Conservation (phyloP, 2,329 filamentous ascomycete species). For the Chaetomium sp. region DNA sequence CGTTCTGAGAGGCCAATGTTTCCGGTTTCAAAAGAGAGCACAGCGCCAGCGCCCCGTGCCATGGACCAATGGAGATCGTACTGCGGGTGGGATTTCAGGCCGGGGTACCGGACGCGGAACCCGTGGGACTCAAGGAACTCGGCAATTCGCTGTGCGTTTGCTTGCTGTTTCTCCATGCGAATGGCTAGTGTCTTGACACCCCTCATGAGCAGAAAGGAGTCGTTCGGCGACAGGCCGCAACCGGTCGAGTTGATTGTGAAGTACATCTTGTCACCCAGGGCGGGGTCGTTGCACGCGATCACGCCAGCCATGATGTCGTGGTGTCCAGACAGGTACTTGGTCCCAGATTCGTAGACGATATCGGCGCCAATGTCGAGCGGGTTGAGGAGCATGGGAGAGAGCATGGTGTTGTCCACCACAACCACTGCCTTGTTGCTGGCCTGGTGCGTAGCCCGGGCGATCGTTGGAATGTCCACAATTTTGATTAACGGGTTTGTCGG, state of each 20-base stretch:
- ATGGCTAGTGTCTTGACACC: constrained; percentile 96
- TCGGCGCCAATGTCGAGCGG: constrained; percentile 92
- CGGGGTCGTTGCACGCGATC: constrained; percentile 78
- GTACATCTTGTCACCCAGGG: constrained; percentile 81
- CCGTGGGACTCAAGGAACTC: constrained; percentile 85
- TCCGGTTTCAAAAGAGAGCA: constrained; percentile 93
- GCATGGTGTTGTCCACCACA: constrained; percentile 97
- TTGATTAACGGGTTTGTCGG: constrained; percentile 98
- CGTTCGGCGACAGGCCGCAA: constrained; percentile 88
- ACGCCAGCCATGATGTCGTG: constrained; percentile 99
- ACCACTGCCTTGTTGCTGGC: constrained; percentile 75
- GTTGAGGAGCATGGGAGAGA: constrained; percentile 89
- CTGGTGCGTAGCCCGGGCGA: constrained; percentile 69
- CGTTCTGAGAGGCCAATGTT: constrained; percentile 76
- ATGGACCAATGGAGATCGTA: constrained; percentile 95
- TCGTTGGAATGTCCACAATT: constrained; percentile 82
- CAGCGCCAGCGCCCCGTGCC: constrained; percentile 87
- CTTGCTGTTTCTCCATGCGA: constrained; percentile 97
- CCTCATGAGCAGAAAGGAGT: constrained; percentile 90
- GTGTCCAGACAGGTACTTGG: constrained; percentile 95
- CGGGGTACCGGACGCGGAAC: constrained; percentile 92
- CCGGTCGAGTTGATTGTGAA: constrained; percentile 97
- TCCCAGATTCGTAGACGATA: constrained; percentile 94
- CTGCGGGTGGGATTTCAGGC: constrained; percentile 89
- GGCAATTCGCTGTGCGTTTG: constrained; percentile 84